These are phyloP conservation scores for Rhamnella rubrinervis DNA, from an alignment of 331 rosid species.

Conservation along the genomic window DNA sequence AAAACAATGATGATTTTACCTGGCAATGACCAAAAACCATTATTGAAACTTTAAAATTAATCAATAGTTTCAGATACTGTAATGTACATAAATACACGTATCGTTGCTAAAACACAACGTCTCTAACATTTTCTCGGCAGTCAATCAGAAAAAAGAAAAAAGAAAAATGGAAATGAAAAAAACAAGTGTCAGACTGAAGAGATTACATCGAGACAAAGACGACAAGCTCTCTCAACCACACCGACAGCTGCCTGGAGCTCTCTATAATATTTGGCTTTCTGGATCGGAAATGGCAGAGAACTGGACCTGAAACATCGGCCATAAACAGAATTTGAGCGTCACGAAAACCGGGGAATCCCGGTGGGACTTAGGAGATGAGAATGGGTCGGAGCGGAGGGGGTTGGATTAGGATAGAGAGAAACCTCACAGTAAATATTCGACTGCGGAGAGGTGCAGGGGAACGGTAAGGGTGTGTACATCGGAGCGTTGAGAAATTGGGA, in stretches of 20 bases:
- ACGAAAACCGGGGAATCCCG: neutral
- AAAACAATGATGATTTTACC: conserved; percentile 57
- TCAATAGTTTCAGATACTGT: neutral
- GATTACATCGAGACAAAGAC: conserved; percentile 60
- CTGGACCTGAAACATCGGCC: conserved; percentile 40
- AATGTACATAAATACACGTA: neutral
- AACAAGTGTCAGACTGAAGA: neutral
- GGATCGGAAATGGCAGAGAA: conserved; percentile 47
- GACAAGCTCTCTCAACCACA: conserved; percentile 72
- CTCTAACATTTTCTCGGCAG: conserved; percentile 8
- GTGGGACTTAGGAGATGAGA: conserved; percentile 2
- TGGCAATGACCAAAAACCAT: conserved; percentile 19
- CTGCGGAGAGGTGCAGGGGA: conserved; percentile 13
- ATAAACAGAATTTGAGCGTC: neutral
- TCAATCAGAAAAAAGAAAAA: neutral
- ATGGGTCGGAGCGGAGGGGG: conserved; percentile 2
- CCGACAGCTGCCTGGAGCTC: conserved; percentile 78
- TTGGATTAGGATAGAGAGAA: conserved; percentile 6
- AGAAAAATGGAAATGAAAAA: neutral
- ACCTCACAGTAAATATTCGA: conserved; percentile 46
- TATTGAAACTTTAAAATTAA: neutral
- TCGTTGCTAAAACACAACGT: neutral
- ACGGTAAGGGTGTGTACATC: conserved; percentile 22
- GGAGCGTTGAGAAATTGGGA: conserved; percentile 43
- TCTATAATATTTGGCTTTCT: conserved; percentile 48